Base-by-base conservation (phyloP, 345 rosid species). In the Schrenkiella parvula region DNA sequence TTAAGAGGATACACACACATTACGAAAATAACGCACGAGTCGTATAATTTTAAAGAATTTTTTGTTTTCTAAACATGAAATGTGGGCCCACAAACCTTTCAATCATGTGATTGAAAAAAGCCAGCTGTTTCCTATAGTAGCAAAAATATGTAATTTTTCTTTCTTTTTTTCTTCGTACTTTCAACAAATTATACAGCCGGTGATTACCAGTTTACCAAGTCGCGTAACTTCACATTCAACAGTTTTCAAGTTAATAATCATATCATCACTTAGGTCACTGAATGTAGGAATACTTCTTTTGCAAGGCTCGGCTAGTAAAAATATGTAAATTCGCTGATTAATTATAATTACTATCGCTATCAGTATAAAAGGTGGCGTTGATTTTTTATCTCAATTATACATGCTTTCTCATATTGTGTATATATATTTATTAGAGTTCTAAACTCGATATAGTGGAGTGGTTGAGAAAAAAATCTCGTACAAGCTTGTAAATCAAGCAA, bases 371-470 rank as follows among this genome's bases (percentile, higher is more conserved):
- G 50, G 21, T 64, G 39, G 12, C 21, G 6, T 54, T 64, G 19
- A 22, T 51, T 62, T 14, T 50, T 52, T 32, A 3, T 65, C 60
- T 42, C 32, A 26, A 25, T 26, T 57, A 55, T 65, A n/a, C n/a
- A 34, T 48, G 3, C 50, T 47, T 9, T 58, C 15, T 48, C 14
- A 23, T 14, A 63, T 35, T 48, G 6, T 12, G 25, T 23, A 32
- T 19, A 4, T 66, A 26, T 35, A 34, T 59, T 41, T 67, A 58
- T 59, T 59, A 39, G 39, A 28, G 55, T 39, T 58, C 38, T 68
- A 59, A 39, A 29, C 29, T 47, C 50, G 55, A 67, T 68, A 13
- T 68, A 75, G 79, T 68, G 74, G 79, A 75, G 79, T 75, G 64
- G 74, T 75, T 75, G 50, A 39, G 47, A 68, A 21, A 62, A 52